Conservation (phyloP, 495 filamentous ascomycete species). For the Letharia columbiana region DNA sequence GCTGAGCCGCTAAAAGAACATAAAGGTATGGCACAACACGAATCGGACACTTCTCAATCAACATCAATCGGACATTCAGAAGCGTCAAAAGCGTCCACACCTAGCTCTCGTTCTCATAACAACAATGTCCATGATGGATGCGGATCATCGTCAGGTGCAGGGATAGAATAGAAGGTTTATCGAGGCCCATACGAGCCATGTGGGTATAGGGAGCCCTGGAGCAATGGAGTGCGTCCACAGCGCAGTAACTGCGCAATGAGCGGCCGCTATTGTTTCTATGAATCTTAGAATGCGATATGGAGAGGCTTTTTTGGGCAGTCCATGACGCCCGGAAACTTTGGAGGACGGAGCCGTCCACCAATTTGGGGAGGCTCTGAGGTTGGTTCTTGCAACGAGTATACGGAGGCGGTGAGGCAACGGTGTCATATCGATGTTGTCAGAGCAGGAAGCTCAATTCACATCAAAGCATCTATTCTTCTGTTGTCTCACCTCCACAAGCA, state of each 20-base stretch:
- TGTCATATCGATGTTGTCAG: background rate
- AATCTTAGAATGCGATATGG: background rate
- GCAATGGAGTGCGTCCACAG: background rate
- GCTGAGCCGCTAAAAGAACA: background rate
- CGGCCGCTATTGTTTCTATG: background rate
- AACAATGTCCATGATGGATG: background rate
- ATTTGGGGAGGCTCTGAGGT: background rate
- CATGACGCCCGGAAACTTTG: background rate
- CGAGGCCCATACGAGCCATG: background rate
- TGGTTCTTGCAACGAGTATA: background rate
- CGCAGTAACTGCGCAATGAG: background rate
- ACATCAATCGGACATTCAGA: background rate
- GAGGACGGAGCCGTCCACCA: background rate
- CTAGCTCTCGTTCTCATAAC: background rate
- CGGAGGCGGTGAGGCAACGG: background rate
- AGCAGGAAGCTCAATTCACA: background rate
- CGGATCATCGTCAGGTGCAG: background rate
- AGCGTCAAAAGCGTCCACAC: background rate
- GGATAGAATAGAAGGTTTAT: background rate
- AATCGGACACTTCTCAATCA: background rate
- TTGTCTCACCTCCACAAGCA: background rate
- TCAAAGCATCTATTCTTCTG: background rate
- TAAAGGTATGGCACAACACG: background rate
- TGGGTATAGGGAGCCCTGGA: background rate
- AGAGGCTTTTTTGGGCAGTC: background rate